Evolutionary conservation across 129 eudicot genomes (phyloP), one percentile per base, ranked within the genome.

Genomic region (Artemisia tridentata): DNA sequence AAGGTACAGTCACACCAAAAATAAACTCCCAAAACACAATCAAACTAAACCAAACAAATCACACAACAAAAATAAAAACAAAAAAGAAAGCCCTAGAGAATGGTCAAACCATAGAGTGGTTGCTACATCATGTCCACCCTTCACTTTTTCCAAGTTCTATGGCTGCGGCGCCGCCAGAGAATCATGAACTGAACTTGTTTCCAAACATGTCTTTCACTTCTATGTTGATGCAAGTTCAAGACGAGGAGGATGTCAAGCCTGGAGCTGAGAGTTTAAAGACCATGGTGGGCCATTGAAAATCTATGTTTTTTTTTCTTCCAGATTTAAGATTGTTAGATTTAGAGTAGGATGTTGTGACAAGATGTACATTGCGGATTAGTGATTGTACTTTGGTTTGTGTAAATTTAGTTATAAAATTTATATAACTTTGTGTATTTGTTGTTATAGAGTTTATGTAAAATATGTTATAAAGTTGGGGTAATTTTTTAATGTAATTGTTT

Each of bases 61-160:
- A 38, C 45, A 38, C 11, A 38, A 38, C 38, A 20, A 18, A 56
- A 9, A 60, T 11, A 0, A 11, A 25, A 23, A 38, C 38, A 20
- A 8, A 56, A 9, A 60, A 60, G 3, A 11, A 25, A 23, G 15
- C 69, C 70, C 71, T 49, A 60, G 50, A 8, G 19, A n/a, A 63
- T 70, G 78, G 82, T 19, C 83, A 79, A 56, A 79, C 79, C 23
- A 51, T 79, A 31, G 79, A 79, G 41, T 79, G 79, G 83, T 75
- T 79, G 38, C 75, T 79, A 45, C 75, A 63, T 71, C 71, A 73
- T 25, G 75, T 74, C 3, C 41, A 74, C 21, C 75, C 75, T 3
- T 23, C 79, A 5, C 70, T 7, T 49, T 51, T 63, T 43, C 50
- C 79, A 61, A 13, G 68, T 7, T n/a, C 71, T 59, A 7, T 19